A percentile compares a stretch with the other conserved stretches of the same genome.
These are phyloP conservation scores for Myxozyma neotropica DNA, from an alignment of 805 yeast species.

Conservation along the genomic window DNA sequence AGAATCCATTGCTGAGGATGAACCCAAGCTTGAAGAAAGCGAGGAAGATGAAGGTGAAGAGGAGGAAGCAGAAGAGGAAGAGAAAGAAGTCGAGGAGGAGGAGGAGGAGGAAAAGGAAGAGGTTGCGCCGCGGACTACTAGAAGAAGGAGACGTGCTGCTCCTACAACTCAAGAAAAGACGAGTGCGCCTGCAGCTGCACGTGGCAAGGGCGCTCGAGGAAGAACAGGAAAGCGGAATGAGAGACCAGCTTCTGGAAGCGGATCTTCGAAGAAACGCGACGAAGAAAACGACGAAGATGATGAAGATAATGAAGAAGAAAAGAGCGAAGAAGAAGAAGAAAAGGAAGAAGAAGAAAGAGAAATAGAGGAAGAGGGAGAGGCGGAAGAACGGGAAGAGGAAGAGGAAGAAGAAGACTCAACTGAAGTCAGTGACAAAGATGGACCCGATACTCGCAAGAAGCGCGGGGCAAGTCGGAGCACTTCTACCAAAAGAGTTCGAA, in stretches of 20 bases:
- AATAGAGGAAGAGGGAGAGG: neutral
- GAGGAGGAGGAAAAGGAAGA: slow-evolving; percentile 28
- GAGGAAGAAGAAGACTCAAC: slow-evolving; percentile 13
- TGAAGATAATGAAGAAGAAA: slow-evolving; percentile 11
- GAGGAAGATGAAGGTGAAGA: slow-evolving; percentile 19
- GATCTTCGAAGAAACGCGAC: slow-evolving; percentile 4
- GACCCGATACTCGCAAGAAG: slow-evolving; percentile 3
- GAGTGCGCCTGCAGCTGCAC: neutral
- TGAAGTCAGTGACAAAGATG: slow-evolving; percentile 28
- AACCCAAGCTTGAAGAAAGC: slow-evolving; percentile 9
- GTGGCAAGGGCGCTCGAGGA: slow-evolving; percentile 14
- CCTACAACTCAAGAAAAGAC: neutral
- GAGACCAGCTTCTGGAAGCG: neutral
- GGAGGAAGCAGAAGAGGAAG: slow-evolving; percentile 24
- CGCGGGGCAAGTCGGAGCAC: slow-evolving; percentile 1
- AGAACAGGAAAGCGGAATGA: slow-evolving; percentile 9
- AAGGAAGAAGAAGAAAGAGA: slow-evolving; percentile 3
- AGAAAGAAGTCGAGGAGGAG: slow-evolving; percentile 16
- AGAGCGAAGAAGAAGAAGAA: slow-evolving; percentile 8
- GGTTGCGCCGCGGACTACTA: slow-evolving; percentile 20
- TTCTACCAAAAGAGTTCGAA: neutral
- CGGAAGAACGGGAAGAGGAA: slow-evolving; percentile 14
- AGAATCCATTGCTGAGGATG: neutral
- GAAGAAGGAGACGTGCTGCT: slow-evolving; percentile 13
- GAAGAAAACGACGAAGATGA: slow-evolving; percentile 9